phyloP scores from a whole-genome alignment of 768 basidiomycete genomes.

The Naematelia encephala region DNA sequence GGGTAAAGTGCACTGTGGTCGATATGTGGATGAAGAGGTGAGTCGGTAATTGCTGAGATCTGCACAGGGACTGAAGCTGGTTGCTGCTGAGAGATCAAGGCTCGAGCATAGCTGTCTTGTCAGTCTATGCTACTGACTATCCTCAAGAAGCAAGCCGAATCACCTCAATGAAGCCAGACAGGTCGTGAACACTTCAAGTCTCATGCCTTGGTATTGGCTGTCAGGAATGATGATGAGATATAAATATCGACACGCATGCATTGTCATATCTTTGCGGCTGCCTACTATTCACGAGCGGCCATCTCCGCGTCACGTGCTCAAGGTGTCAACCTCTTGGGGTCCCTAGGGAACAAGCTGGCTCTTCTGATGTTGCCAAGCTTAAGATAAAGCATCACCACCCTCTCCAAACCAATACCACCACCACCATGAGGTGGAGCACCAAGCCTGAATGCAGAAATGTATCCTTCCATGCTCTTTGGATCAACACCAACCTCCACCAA shows the following conservation, averaged over 20 bases:
- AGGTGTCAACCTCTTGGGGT: constrained; percentile 90
- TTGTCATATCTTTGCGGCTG: background rate
- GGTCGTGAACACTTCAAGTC: background rate
- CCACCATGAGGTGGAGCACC: constrained; percentile 96
- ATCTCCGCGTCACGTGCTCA: constrained; percentile 43
- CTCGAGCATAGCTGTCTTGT: too few species aligned
- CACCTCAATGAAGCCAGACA: background rate
- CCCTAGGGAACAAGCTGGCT: constrained; percentile 91
- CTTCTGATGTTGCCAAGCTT: constrained; percentile 93
- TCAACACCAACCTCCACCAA: constrained; percentile 86
- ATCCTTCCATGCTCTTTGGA: constrained; percentile 84
- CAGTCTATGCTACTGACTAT: too few species aligned
- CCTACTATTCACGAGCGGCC: background rate
- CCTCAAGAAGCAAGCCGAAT: background rate
- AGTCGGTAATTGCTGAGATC: background rate
- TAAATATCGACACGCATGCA: background rate
- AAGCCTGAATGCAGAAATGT: constrained; percentile 89
- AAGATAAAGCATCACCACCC: constrained; percentile 95
- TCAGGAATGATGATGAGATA: too few species aligned
- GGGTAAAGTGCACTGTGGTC: constrained; percentile 5
- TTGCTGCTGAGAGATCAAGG: background rate
- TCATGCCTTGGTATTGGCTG: too few species aligned
- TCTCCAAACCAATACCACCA: constrained; percentile 88
- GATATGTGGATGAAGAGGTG: constrained; percentile 7
- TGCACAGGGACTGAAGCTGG: background rate